Evolutionary conservation across 257 asterid genomes (phyloP), one percentile per base, ranked within the genome.

Genomic region (Jacaranda mimosifolia): DNA sequence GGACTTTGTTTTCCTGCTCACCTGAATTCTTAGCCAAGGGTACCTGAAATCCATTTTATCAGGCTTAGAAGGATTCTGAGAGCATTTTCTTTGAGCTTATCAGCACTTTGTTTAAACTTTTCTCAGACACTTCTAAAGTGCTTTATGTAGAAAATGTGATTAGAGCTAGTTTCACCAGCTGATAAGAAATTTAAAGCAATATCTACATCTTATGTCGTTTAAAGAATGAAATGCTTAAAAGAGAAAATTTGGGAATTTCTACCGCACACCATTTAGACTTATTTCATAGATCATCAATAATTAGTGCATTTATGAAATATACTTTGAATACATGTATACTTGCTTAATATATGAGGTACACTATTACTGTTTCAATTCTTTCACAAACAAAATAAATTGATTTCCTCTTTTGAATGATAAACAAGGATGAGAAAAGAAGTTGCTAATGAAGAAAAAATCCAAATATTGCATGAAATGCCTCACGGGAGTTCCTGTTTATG

Each of bases 31-130:
- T 53, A 15, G 5, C 55, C 53, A 36, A 32, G 38, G 51, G 14
- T 62, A 9, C 68, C 78, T 78, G 63, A 62, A 62, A n/a, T 46
- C 52, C 51, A 15, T 51, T n/a, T 70, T 57, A 51, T 40, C 26
- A 36, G 51, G 67, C 57, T 40, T 14, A 60, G 35, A 9, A 78
- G 45, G 49, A 39, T 70, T 70, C 32, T 14, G 10, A 17, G 40
- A 38, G 18, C 43, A 64, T 32, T 69, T 70, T 38, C 15, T 55
- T 14, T 26, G 46, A 75, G 38, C 45, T 51, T 17, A 64, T 10
- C 43, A 38, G 73, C 40, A 3, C 40, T 32, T 26, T 59, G 13
- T 59, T 1, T 3, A 32, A 49, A 42, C 13, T 57, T 42, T 40
- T 63, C 7, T 49, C 38, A 55, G 57, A 64, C 21, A 3, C 48